Evolutionary conservation across 441 rosid genomes (phyloP).

Genomic region (Capsella rubella): DNA sequence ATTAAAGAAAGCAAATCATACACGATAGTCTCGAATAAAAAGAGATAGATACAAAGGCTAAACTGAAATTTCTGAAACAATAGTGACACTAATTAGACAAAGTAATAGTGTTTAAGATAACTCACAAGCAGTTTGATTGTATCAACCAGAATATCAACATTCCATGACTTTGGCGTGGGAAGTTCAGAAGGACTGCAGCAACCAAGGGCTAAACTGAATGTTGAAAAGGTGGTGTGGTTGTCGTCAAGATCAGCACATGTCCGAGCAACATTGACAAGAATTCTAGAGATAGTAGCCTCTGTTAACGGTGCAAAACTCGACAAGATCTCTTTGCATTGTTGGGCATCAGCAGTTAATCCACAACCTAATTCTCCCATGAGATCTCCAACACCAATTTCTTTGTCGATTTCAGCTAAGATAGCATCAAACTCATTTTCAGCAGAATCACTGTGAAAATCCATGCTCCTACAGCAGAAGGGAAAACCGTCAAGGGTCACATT

Average conservation of each 20-base stretch:
- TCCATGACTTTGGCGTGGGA: conserved; percentile 73
- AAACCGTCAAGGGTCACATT: conserved; percentile 17
- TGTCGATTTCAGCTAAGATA: conserved; percentile 84
- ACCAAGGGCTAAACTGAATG: conserved; percentile 80
- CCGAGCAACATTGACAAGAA: conserved; percentile 68
- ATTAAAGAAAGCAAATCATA: conserved; percentile 20
- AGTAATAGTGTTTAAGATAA: conserved; percentile 13
- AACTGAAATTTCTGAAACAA: conserved; percentile 26
- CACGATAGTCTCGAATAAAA: not conserved
- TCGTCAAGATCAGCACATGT: conserved; percentile 75
- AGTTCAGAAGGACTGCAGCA: conserved; percentile 60
- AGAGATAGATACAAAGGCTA: conserved; percentile 1
- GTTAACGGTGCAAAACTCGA: conserved; percentile 74
- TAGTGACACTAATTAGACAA: conserved; percentile 2
- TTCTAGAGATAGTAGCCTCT: conserved; percentile 74
- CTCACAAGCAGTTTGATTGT: conserved; percentile 86
- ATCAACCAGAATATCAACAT: conserved; percentile 73
- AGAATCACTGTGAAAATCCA: conserved; percentile 56
- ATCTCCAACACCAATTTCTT: conserved; percentile 80
- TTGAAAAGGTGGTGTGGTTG: conserved; percentile 66
- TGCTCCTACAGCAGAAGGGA: conserved; percentile 51
- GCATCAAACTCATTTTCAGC: conserved; percentile 77
- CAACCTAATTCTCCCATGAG: conserved; percentile 89
- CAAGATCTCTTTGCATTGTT: conserved; percentile 81
- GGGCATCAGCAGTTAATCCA: conserved; percentile 81